Evolutionary conservation across 2,329 filamentous ascomycete genomes (phyloP), one percentile per base, ranked within the genome.

Genomic region (Daldinia sp.): DNA sequence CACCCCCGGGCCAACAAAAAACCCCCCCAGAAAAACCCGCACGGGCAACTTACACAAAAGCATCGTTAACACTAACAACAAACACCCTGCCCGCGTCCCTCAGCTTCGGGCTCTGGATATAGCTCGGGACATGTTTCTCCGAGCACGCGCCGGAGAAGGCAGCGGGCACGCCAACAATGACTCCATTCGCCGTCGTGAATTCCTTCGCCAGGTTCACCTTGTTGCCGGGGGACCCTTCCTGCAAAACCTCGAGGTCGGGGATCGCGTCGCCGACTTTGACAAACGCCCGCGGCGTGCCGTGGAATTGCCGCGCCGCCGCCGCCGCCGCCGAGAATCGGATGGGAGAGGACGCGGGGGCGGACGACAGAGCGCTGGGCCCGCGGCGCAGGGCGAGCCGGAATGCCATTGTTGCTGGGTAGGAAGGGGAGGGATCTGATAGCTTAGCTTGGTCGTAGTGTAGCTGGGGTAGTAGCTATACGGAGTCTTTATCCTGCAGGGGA

Each of bases 61-160:
- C 87, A 76, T 98, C 94, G 76, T 98, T 98, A 75, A 97, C 94
- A 13, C 91, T 89, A 58, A 98, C 88, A 37, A 98, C 92, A 73
- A 96, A 96, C 45, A 97, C 91, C 73, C 90, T 84, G 49, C 93
- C 94, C 27, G 91, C 92, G 63, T 89, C 83, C 80, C 91, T 91
- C 71, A 96, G 84, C 76, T 89, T 87, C 57, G 89, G 84, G 75
- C 92, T 90, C 74, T 87, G 88, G 77, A 97, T 90, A 80, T 93
- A 98, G 57, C 91, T 91, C 0, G 94, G 94, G 45, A 98, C 83
- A 76, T 98, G 94, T 66, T 77, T 81, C 73, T 81, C 79, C 45
- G 85, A 87, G 80, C 83, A 86, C 25, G 81, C 82, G 23, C 80
- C 79, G 1, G 83, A 85, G 79, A 93, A 94, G 57, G 91, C 92